These are phyloP conservation scores for Cymbopogon flexuosus DNA, from an alignment of 202 grass and related monocot species.

Conservation along the genomic window DNA sequence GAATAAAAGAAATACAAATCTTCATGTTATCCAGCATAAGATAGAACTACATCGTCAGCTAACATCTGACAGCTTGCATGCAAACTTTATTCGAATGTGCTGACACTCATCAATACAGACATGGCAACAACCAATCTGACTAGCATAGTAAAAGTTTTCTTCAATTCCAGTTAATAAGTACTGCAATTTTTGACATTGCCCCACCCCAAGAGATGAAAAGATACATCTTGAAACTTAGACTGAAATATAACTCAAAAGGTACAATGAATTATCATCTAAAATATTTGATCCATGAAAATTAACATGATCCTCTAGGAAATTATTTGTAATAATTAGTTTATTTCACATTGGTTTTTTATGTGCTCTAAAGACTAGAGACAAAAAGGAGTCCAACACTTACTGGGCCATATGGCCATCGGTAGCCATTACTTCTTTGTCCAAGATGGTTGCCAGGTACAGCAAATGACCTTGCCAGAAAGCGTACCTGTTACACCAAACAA, in stretches of 20 bases:
- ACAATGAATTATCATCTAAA: neutral
- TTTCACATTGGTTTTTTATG: neutral
- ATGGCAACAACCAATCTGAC: no score
- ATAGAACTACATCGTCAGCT: conserved; percentile 3
- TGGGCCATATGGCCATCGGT: conserved; percentile 95
- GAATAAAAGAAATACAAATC: neutral
- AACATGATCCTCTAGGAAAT: neutral
- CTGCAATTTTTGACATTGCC: neutral
- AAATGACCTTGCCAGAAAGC: conserved; percentile 93
- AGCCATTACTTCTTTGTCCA: conserved; percentile 87
- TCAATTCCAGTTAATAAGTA: no score
- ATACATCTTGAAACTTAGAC: neutral
- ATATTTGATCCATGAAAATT: neutral
- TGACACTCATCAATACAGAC: no score
- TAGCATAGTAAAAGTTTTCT: no score
- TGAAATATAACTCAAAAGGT: neutral
- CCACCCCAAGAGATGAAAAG: neutral
- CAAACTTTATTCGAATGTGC: no score
- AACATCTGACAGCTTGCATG: neutral
- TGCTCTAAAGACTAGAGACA: neutral
- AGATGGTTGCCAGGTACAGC: conserved; percentile 87
- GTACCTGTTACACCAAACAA: conserved; percentile 52
- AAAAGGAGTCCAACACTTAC: conserved; percentile 39
- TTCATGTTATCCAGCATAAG: neutral
- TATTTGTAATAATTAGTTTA: neutral